These are phyloP conservation scores for Cercospora citrullina DNA, from an alignment of 2,329 filamentous ascomycete species.

Conservation along the genomic window DNA sequence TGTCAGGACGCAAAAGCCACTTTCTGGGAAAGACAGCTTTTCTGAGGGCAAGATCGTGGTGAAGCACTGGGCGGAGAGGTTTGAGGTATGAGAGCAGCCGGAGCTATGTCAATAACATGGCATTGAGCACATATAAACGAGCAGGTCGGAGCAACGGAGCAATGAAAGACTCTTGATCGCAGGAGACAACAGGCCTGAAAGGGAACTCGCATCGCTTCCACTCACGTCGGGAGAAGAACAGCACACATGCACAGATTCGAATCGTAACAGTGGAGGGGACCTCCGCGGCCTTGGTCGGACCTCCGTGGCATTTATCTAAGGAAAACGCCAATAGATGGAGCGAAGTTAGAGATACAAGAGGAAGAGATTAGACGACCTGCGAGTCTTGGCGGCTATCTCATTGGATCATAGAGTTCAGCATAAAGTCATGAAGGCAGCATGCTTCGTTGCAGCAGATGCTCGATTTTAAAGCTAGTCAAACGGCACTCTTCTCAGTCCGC, in stretches of 20 bases:
- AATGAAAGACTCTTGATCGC: not conserved
- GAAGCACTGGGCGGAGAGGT: conserved; percentile 77
- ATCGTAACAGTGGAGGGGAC: not conserved
- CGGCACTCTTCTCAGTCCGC: conserved; percentile 70
- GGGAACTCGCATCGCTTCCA: not conserved
- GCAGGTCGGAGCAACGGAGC: not conserved
- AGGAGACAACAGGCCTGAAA: not conserved
- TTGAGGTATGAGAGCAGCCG: conserved; percentile 54
- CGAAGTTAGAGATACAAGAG: not conserved
- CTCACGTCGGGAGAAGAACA: not conserved
- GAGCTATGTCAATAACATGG: not conserved
- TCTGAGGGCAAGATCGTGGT: conserved; percentile 76
- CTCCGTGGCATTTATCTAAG: not conserved
- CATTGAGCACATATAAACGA: not conserved
- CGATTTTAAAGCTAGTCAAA: conserved; percentile 63
- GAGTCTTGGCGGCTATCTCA: not conserved
- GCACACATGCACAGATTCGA: not conserved
- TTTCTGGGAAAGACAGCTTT: conserved; percentile 56
- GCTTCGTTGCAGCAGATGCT: not conserved
- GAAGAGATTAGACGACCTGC: not conserved
- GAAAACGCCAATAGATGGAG: not conserved
- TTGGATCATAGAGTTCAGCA: not conserved
- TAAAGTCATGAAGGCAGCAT: not conserved
- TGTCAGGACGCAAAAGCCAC: conserved; percentile 60
- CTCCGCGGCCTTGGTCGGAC: no score